These are phyloP conservation scores for Parachaetomium inaequale DNA, from an alignment of 495 filamentous ascomycete species.

Conservation along the genomic window DNA sequence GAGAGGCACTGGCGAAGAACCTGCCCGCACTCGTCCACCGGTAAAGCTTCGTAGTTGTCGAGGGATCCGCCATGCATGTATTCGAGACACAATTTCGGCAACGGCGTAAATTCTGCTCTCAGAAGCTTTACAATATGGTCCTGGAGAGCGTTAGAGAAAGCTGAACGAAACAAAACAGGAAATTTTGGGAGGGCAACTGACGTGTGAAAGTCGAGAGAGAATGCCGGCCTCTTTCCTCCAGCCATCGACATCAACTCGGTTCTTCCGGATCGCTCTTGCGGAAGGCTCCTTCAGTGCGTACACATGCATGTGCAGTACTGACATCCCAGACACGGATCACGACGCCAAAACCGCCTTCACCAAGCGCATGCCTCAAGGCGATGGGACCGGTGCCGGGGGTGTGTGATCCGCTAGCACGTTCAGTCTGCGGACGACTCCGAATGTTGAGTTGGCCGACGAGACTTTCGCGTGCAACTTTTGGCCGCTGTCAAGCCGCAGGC, in stretches of 20 bases:
- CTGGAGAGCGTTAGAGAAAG: background rate
- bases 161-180: background rate
- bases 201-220: background rate
- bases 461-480: too few relatives aligned
- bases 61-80: background rate
- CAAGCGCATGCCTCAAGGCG: background rate
- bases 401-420: background rate
- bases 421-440: background rate
- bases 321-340: background rate
- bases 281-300: background rate
- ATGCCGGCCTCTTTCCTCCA: background rate
- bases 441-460: background rate
- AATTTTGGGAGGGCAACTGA: background rate
- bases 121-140: background rate
- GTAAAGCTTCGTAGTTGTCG: background rate
- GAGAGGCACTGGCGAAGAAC: background rate
- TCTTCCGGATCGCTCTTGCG: background rate
- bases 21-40: background rate
- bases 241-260: background rate
- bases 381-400: background rate
- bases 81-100: background rate
- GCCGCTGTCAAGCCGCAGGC: too few relatives aligned
- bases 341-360: background rate
- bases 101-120: background rate
- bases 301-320: background rate